Base-by-base conservation (phyloP, 768 basidiomycete species). In the Heimioporus sp. region DNA sequence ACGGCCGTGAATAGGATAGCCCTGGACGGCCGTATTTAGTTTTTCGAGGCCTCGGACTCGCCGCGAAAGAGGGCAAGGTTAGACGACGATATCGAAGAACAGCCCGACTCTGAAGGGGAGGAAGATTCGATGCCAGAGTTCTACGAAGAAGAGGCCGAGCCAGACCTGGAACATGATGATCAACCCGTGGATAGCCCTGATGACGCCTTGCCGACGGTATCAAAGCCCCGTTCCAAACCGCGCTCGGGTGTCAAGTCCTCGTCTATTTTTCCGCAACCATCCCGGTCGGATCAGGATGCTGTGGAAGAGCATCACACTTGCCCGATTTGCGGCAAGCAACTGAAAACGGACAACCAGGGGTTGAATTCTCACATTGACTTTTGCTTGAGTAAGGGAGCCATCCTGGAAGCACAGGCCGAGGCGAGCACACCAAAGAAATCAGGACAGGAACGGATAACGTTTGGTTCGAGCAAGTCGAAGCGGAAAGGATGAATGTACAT, bases 351-450 rank as follows among this genome's bases (percentile, higher is more conserved):
- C 65, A 97, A 97, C 64, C 75, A 79, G 43, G 85, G 80, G 5
- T 69, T 97, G 32, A 96, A 97, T 63, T 75, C 81, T n/a, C 93
- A 97, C 61, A 77, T 97, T 40, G 93, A 97, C 67, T 88, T 85
- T 61, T 97, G 94, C 63, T 68, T 97, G 46, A 94, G 90, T 65
- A 81, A 82, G 52, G 80, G 79, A 20, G 87, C 83, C 3, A 93
- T 96, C 54, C 71, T 79, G 52, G 80, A 89, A 60, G 89, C 89
- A 0, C 87, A 88, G 50, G 62, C 58, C 0, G 61, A 64, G 48
- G 64, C 64, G 5, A 56, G 46, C 38, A 63, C 59, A 46, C 57
- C 60, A 10, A 58, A 40, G 52, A 63, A 65, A 40, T 31, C 39
- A 11, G 48, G 34, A 15, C 36, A 34, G 15, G 52, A 48, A 17